Percentiles rank a stretch among this genome's conserved stretches.
These are phyloP conservation scores for Neodidymelliopsis sp. DNA, from an alignment of 2,329 filamentous ascomycete genomes.

Conservation along the genomic window DNA sequence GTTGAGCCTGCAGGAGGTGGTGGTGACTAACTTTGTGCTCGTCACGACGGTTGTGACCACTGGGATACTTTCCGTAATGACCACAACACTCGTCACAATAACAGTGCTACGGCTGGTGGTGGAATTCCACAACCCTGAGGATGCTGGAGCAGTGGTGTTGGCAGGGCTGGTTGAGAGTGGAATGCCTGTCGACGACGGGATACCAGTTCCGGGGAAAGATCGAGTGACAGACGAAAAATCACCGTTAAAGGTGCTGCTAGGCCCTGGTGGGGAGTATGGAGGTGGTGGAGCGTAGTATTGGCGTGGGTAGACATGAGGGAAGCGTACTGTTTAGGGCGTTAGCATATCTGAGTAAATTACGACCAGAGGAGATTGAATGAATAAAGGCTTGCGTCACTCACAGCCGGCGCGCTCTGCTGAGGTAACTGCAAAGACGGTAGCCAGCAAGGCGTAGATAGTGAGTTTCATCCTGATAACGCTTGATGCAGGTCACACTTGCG, in stretches of 20 bases:
- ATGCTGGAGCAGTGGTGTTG: background rate
- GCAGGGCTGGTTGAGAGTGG: slow-evolving; percentile 6
- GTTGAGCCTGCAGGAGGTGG: background rate
- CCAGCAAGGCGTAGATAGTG: slow-evolving; percentile 21
- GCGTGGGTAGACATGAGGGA: slow-evolving; percentile 28
- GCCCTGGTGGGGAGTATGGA: slow-evolving; percentile 18
- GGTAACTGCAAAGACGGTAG: slow-evolving; percentile 15
- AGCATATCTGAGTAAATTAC: background rate
- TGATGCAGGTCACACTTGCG: too few relatives aligned
- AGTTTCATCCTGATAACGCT: slow-evolving; percentile 38
- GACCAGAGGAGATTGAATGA: background rate
- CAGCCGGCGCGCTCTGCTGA: slow-evolving; percentile 24
- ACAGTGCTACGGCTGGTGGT: slow-evolving; percentile 9
- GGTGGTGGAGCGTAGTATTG: slow-evolving; percentile 30
- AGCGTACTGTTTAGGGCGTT: slow-evolving; percentile 13
- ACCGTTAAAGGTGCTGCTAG: slow-evolving; percentile 12
- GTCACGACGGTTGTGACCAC: slow-evolving; percentile 2
- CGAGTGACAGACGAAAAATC: slow-evolving; percentile 10
- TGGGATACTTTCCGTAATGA: slow-evolving; percentile 9
- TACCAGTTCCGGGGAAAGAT: slow-evolving; percentile 2
- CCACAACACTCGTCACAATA: slow-evolving; percentile 7
- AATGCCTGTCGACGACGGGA: background rate
- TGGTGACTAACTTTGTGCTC: slow-evolving; percentile 20
- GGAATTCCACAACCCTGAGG: slow-evolving; percentile 12
- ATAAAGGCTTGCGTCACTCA: slow-evolving; percentile 14